Base-by-base conservation (phyloP, 805 yeast genomes). In the Lipomyces orientalis region DNA sequence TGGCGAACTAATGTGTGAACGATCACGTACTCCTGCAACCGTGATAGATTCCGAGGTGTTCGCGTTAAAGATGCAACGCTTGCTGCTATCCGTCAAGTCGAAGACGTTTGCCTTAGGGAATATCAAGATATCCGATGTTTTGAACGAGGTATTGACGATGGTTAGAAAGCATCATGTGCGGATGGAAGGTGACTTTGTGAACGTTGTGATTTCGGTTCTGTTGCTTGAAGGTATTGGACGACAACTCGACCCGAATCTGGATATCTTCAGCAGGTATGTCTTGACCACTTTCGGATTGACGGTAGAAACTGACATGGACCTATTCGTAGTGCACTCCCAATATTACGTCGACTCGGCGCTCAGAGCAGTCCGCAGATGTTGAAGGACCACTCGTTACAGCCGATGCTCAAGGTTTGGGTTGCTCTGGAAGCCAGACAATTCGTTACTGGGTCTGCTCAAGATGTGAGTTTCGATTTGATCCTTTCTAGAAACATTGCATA, bases 101-200 rank as follows among this genome's bases (percentile, higher is more conserved):
- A 83, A 97, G 64, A 95, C 99, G 0, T 95, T 95, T 76, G 91
- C 98, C 0, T 81, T 95, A 62, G 98, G 98, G 0, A 90, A 92
- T 58, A 89, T 95, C 14, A 90, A 94, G 49, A 91, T 95, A 70
- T 98, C 98, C 3, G 98, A 93, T 74, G 81, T 95, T 65, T 81
- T 95, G 65, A 95, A 92, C 73, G 90, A 88, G 75, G 93, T 94
- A 83, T 83, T 95, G 66, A 82, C 88, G 2, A 93, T 95, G 98
- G 98, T 95, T 22, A 82, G 98, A 69, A 81, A 83, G 10, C 99
- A 95, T 78, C 99, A 95, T 78, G 99, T 95, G 29, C 84, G 97
- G 75, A 90, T 95, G 97, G 99, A 95, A 76, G 96, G 97, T 6
- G 99, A 95, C 78, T 95, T 95, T 76, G 88, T 95, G 55, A 92